These are phyloP conservation scores for Kalmusia sp. DNA, from an alignment of 2,329 filamentous ascomycete genomes.

Conservation along the genomic window DNA sequence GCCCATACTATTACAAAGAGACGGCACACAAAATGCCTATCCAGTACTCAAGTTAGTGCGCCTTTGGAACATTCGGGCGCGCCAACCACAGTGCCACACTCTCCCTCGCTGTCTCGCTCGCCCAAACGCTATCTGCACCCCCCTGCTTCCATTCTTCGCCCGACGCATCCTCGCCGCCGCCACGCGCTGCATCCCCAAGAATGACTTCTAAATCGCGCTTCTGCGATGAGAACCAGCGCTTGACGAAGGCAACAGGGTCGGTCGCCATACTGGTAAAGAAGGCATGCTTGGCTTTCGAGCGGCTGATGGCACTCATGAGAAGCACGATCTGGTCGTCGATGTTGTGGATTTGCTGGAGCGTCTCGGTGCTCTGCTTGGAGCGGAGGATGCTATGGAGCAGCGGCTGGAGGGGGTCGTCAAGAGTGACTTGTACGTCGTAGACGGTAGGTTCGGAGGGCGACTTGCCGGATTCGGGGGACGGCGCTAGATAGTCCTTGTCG, in stretches of 20 bases:
- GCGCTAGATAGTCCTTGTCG: slow-evolving; percentile 64
- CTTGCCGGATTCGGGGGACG: slow-evolving; percentile 73
- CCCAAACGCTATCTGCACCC: slow-evolving; percentile 69
- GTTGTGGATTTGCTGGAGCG: slow-evolving; percentile 75
- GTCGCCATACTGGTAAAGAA: slow-evolving; percentile 82
- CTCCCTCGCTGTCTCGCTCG: slow-evolving; percentile 66
- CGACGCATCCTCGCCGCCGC: slow-evolving; percentile 57
- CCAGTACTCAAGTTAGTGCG: slow-evolving; percentile 23
- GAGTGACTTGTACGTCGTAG: slow-evolving; percentile 85
- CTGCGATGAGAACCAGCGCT: slow-evolving; percentile 88
- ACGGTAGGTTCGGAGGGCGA: slow-evolving; percentile 75
- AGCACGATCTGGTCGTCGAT: slow-evolving; percentile 87
- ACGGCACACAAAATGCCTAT: not conserved
- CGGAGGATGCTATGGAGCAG: slow-evolving; percentile 60
- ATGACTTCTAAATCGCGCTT: slow-evolving; percentile 89
- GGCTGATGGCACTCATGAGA: slow-evolving; percentile 80
- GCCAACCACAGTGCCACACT: slow-evolving; percentile 68
- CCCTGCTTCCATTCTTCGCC: slow-evolving; percentile 75
- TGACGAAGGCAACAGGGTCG: slow-evolving; percentile 84
- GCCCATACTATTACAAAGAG: not conserved
- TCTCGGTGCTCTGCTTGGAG: slow-evolving; percentile 59
- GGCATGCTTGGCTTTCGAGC: slow-evolving; percentile 87
- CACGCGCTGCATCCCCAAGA: slow-evolving; percentile 77
- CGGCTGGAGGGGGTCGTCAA: slow-evolving; percentile 84
- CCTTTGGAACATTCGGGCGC: slow-evolving; percentile 37